Base-by-base conservation (phyloP, 1,284 basidiomycete species). In the Phellinidium pouzarii region DNA sequence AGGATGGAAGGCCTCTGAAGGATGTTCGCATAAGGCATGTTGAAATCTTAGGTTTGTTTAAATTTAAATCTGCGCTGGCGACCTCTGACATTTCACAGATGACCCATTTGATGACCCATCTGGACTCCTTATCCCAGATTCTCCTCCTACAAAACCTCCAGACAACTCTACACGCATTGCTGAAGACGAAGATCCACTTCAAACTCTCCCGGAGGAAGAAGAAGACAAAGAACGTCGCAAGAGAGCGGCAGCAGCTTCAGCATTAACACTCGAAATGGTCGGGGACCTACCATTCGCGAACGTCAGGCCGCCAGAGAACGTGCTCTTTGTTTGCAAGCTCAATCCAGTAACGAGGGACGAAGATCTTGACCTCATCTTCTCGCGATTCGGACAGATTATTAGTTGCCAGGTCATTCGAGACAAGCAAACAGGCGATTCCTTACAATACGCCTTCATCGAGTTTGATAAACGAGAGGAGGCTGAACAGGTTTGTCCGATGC, bases 361-460 rank as follows among this genome's bases (percentile, higher is more conserved):
- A 63, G 96, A 99, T 68, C 73, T 99, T 42, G 94, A 99, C 65
- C 80, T 99, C 48, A 99, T 99, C 57, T 99, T 99, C 65, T 93
- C 89, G 36, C 77, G 96, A 20, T 99, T 99, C 63, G 95, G 96
- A 14, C 79, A 79, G 27, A 97, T 99, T 62, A 85, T 97, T 77
- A 94, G 89, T 62, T 99, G 96, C 69, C 94, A 99, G 67, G 90
- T 99, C 48, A 95, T 99, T 59, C 75, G 91, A 50, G 95, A 99
- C 67, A 94, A 94, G 67, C 89, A 86, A 68, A 94, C 93, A 4
- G 94, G 95, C 0, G 96, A 99, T 68, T 92, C 88, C 40, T 70
- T 99, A 56, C 95, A 99, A 66, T 99, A 99, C 66, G 95, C 96
- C 1, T 99, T 99, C 64, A 94, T 99, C 63, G 96, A 99, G 70